Evolutionary conservation across 495 filamentous ascomycete genomes (phyloP).

Genomic region (Penicillium soppii): DNA sequence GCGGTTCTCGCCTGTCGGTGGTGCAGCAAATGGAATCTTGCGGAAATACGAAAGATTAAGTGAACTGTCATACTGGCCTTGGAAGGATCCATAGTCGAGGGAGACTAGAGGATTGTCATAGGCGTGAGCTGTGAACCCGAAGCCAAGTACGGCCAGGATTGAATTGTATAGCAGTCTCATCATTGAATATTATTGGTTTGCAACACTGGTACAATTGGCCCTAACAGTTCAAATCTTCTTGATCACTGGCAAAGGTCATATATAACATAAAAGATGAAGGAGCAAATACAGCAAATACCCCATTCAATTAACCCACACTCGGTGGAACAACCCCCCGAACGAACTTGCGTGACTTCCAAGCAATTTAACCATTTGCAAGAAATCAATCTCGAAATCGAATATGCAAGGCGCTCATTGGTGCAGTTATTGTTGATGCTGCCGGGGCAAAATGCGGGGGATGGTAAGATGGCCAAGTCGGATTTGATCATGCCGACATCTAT

Average conservation of each 20-base stretch:
- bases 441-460: conserved; percentile 19
- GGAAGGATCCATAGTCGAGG: conserved; percentile 58
- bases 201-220: too few species aligned
- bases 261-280: conserved; percentile 9
- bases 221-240: too few species aligned
- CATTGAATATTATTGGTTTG: not conserved
- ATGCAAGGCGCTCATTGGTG: conserved; percentile 18
- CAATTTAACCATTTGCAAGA: not conserved
- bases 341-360: not conserved
- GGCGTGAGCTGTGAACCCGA: conserved; percentile 12
- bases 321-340: not conserved
- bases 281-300: not conserved
- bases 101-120: conserved; percentile 27
- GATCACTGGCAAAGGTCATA: not conserved
- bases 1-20: conserved; percentile 52
- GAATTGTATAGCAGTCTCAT: conserved; percentile 11
- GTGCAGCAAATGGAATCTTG: conserved; percentile 60
- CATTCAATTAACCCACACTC: not conserved
- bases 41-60: conserved; percentile 56
- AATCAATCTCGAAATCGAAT: not conserved
- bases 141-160: conserved; percentile 1
- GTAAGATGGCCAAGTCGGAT: conserved; percentile 6
- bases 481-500: conserved; percentile 21
- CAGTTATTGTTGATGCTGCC: conserved; percentile 20
- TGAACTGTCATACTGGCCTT: conserved; percentile 50